A percentile compares a stretch with the other conserved stretches of the same genome.
Conservation (phyloP, 495 filamentous ascomycete species). For the Neurospora tetrasperma region DNA sequence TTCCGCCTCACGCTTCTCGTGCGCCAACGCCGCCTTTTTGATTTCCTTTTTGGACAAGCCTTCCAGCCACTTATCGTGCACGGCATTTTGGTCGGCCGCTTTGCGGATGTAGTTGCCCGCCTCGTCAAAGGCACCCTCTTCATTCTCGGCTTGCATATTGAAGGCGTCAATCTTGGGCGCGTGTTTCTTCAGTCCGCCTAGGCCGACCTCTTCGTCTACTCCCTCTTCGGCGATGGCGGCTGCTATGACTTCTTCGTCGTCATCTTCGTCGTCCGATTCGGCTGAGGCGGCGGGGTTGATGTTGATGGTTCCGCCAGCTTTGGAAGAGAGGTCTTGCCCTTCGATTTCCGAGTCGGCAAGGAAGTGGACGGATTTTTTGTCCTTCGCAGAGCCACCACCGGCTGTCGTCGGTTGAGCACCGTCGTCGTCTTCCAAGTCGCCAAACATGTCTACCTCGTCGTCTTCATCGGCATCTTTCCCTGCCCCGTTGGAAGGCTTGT, state of each 20-base stretch:
- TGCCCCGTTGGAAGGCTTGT: conserved; percentile 15
- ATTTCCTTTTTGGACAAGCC: conserved; percentile 91
- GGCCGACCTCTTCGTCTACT: conserved; percentile 78
- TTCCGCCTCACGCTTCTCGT: conserved; percentile 76
- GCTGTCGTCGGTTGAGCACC: too few relatives aligned
- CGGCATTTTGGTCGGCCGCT: conserved; percentile 82
- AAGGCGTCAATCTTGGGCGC: conserved; percentile 95
- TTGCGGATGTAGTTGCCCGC: conserved; percentile 87
- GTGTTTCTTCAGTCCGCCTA: conserved; percentile 82
- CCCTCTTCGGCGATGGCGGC: conserved; percentile 55
- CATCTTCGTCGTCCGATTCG: conserved; percentile 44
- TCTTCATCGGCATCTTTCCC: conserved; percentile 44
- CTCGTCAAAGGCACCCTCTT: conserved; percentile 87
- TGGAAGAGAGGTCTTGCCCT: conserved; percentile 69
- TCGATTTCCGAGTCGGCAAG: conserved; percentile 68
- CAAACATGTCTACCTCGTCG: conserved; percentile 87
- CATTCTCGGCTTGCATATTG: conserved; percentile 83
- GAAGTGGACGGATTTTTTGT: conserved; percentile 77
- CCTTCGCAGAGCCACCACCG: conserved; percentile 21
- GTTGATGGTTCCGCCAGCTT: conserved; percentile 56
- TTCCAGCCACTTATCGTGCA: conserved; percentile 87
- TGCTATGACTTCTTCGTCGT: conserved; percentile 59
- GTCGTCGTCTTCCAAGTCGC: conserved; percentile 56
- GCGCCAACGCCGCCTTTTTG: conserved; percentile 68
- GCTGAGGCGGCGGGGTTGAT: conserved; percentile 27